Conservation (phyloP, 805 yeast genomes). For the Candida tammaniensis region DNA sequence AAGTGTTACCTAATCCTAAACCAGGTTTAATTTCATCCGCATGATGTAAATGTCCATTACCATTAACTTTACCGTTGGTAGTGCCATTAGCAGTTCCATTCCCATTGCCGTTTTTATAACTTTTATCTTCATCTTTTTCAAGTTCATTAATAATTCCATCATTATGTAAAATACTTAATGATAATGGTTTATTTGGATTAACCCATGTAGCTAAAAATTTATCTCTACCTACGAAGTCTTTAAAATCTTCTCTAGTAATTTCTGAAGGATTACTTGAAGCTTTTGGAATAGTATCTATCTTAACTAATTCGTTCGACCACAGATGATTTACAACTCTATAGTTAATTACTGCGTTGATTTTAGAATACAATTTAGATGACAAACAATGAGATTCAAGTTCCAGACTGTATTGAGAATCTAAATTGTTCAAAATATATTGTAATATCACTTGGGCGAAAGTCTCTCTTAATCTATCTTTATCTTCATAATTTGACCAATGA, state of each 20-base stretch:
- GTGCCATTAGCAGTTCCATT: conserved; percentile 2
- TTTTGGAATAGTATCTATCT: conserved; percentile 8
- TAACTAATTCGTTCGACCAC: conserved; percentile 28
- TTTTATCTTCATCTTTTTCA: neutral
- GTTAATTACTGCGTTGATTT: conserved; percentile 19
- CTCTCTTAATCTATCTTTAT: conserved; percentile 17
- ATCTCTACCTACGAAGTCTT: conserved; percentile 26
- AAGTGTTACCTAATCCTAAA: conserved; percentile 38
- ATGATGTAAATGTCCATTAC: conserved; percentile 1
- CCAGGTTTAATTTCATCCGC: conserved; percentile 14
- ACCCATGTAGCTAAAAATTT: conserved; percentile 30
- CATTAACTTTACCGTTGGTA: conserved; percentile 4
- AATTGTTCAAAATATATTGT: conserved; percentile 19
- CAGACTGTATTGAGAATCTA: conserved; percentile 28
- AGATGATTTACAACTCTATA: conserved; percentile 21
- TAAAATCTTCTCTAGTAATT: conserved; percentile 18
- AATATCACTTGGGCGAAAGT: conserved; percentile 32
- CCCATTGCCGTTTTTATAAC: neutral
- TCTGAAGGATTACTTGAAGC: conserved; percentile 1
- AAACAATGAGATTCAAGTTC: conserved; percentile 18
- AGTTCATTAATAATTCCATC: conserved; percentile 4
- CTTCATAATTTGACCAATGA: conserved; percentile 32
- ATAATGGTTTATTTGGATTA: conserved; percentile 25
- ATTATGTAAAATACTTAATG: conserved; percentile 8
- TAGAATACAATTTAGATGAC: conserved; percentile 3